Percentiles rank a stretch among this genome's conserved stretches.
These are phyloP conservation scores for Metschnikowia koreensis DNA, from an alignment of 805 yeast genomes.

Conservation along the genomic window DNA sequence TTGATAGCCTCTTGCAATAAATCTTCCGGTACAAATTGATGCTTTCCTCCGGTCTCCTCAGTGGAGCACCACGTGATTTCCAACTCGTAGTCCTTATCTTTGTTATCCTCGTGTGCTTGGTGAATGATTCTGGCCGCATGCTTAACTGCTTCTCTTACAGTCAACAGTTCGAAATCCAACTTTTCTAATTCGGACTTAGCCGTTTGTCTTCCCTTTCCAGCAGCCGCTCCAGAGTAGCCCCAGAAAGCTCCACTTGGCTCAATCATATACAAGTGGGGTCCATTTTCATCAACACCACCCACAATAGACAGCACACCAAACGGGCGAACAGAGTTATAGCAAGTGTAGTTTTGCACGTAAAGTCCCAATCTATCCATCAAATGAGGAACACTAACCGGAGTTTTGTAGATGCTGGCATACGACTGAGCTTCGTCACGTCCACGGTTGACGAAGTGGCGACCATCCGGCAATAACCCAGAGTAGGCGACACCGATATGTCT, in stretches of 20 bases:
- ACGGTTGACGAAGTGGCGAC: slow-evolving; percentile 85
- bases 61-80: slow-evolving; percentile 87
- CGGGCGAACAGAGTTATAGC: slow-evolving; percentile 96
- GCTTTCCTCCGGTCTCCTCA: slow-evolving; percentile 75
- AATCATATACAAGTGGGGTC: slow-evolving; percentile 91
- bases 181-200: slow-evolving; percentile 97
- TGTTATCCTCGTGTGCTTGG: slow-evolving; percentile 94
- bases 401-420: slow-evolving; percentile 74
- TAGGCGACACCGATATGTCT: slow-evolving; percentile 92
- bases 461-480: slow-evolving; percentile 95
- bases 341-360: slow-evolving; percentile 91
- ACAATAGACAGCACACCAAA: slow-evolving; percentile 91
- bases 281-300: slow-evolving; percentile 90
- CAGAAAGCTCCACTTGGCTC: slow-evolving; percentile 97
- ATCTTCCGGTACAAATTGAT: slow-evolving; percentile 76
- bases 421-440: slow-evolving; percentile 89
- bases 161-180: slow-evolving; percentile 65
- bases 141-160: slow-evolving; percentile 80
- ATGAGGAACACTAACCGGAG: slow-evolving; percentile 73
- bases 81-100: slow-evolving; percentile 94
- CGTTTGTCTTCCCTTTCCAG: slow-evolving; percentile 98
- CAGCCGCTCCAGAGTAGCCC: slow-evolving; percentile 97
- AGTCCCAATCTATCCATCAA: slow-evolving; percentile 85
- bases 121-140: slow-evolving; percentile 93
- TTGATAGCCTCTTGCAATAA: slow-evolving; percentile 79